Evolutionary conservation across 78 protist genomes (phyloP).

Genomic region (Pigoraptor vietnamica): DNA sequence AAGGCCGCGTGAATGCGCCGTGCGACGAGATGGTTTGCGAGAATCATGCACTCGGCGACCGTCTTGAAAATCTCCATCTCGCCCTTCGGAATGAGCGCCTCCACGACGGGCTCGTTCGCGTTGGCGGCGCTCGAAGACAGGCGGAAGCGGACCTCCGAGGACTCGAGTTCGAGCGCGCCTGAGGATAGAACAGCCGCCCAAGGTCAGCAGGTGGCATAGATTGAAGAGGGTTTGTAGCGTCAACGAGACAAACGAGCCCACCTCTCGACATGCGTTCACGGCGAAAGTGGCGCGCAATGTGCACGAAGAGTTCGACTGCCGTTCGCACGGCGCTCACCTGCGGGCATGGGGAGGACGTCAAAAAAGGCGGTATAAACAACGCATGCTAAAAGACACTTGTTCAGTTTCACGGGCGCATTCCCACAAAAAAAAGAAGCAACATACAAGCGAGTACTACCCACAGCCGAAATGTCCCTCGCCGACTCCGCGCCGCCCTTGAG

Average conservation of each 20-base stretch:
- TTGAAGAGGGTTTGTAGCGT: not conserved
- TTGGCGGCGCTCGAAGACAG: not conserved
- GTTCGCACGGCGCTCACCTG: not conserved
- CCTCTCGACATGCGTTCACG: not conserved
- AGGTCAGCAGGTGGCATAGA: slow-evolving; percentile 8
- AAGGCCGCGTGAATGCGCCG: slow-evolving; percentile 35
- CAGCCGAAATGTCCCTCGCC: not conserved
- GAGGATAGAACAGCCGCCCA: too few relatives aligned
- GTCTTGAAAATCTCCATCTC: slow-evolving; percentile 32
- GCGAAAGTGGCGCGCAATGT: not conserved
- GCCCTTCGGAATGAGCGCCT: slow-evolving; percentile 10
- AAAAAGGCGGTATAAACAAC: too few relatives aligned
- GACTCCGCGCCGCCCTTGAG: not conserved
- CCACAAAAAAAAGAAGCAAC: too few relatives aligned
- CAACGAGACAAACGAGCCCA: not conserved
- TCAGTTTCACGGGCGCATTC: too few relatives aligned
- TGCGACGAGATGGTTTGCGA: slow-evolving; percentile 87
- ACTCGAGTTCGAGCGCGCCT: slow-evolving; percentile 68
- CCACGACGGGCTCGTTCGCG: slow-evolving; percentile 40
- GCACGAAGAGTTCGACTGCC: not conserved
- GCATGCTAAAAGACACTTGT: too few relatives aligned
- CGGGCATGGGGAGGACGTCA: too few relatives aligned
- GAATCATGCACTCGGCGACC: slow-evolving; percentile 91
- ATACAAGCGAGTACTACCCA: too few relatives aligned
- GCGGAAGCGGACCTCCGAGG: slow-evolving; percentile 38